Conservation (phyloP, 768 basidiomycete genomes). For the Mycena indigotica region DNA sequence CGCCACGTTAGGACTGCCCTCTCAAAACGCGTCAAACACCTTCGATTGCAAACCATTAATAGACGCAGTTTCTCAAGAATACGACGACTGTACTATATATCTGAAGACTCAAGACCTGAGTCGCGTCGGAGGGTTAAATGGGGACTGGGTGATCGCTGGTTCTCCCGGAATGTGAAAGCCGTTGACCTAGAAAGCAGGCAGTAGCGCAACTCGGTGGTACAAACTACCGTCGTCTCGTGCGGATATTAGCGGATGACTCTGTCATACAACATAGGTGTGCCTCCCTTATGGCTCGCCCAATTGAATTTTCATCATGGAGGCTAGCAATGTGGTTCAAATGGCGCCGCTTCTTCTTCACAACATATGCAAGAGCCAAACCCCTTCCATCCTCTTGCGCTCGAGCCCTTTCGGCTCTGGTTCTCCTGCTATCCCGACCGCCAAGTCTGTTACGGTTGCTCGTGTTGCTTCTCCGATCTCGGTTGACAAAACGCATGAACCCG, state of each 20-base stretch:
- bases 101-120: conserved; percentile 65
- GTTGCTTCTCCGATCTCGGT: conserved; percentile 74
- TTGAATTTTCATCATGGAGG: not conserved
- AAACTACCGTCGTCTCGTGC: conserved; percentile 52
- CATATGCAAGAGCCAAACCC: conserved; percentile 36
- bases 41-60: conserved; percentile 33
- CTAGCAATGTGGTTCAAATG: conserved; percentile 42
- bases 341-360: conserved; percentile 61
- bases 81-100: conserved; percentile 63
- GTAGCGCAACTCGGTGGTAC: conserved; percentile 44
- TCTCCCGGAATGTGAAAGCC: not conserved
- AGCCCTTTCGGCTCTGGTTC: conserved; percentile 63
- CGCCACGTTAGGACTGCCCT: conserved; percentile 39
- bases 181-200: conserved; percentile 45
- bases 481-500: conserved; percentile 61
- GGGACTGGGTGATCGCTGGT: conserved; percentile 68
- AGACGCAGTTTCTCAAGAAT: conserved; percentile 31
- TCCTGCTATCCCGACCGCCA: conserved; percentile 69
- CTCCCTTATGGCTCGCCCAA: conserved; percentile 4
- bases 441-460: conserved; percentile 73
- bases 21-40: conserved; percentile 17
- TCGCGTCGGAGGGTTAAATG: conserved; percentile 64
- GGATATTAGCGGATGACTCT: conserved; percentile 55
- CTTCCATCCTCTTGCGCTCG: conserved; percentile 42
- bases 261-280: conserved; percentile 40